Evolutionary conservation across 2,329 filamentous ascomycete genomes (phyloP).

Genomic region (Penicillium sp.): DNA sequence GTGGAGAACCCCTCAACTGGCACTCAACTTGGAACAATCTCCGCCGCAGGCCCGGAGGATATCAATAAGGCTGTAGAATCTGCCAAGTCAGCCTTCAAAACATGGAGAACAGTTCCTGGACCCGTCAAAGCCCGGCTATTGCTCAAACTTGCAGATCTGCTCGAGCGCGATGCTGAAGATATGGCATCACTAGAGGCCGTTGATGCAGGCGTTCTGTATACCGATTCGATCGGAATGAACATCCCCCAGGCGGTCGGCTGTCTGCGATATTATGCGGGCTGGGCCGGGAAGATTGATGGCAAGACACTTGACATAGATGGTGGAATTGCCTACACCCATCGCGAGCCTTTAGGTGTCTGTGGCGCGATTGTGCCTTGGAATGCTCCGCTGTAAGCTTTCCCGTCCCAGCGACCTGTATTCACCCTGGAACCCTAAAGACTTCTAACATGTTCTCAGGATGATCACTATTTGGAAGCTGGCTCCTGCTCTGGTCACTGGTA

Average conservation of each 20-base stretch:
- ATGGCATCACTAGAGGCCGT: slow-evolving; percentile 29
- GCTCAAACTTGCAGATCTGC: slow-evolving; percentile 28
- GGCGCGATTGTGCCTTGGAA: slow-evolving; percentile 36
- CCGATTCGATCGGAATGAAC: slow-evolving; percentile 25
- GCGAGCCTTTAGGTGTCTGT: slow-evolving; percentile 31
- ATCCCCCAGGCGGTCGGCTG: slow-evolving; percentile 25
- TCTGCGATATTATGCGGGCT: slow-evolving; percentile 33
- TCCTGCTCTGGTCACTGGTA: slow-evolving; percentile 65
- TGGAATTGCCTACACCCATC: slow-evolving; percentile 26
- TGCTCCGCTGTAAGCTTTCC: slow-evolving; percentile 25
- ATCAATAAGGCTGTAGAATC: slow-evolving; percentile 27
- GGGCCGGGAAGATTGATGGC: slow-evolving; percentile 32
- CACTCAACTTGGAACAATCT: slow-evolving; percentile 22
- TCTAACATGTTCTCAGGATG: slow-evolving; percentile 21
- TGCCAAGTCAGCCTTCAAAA: slow-evolving; percentile 20
- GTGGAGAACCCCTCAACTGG: slow-evolving; percentile 30
- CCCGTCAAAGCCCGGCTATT: slow-evolving; percentile 22
- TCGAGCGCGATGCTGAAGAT: slow-evolving; percentile 30
- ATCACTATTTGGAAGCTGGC: slow-evolving; percentile 54
- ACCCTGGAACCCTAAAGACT: neutral
- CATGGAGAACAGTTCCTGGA: slow-evolving; percentile 26
- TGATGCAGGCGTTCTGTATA: slow-evolving; percentile 27
- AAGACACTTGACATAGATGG: slow-evolving; percentile 26
- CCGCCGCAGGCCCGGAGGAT: slow-evolving; percentile 27
- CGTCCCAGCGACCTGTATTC: neutral